These are phyloP conservation scores for Schizochytrium sp. DNA, from an alignment of 108 stramenopile genomes.

Conservation along the genomic window DNA sequence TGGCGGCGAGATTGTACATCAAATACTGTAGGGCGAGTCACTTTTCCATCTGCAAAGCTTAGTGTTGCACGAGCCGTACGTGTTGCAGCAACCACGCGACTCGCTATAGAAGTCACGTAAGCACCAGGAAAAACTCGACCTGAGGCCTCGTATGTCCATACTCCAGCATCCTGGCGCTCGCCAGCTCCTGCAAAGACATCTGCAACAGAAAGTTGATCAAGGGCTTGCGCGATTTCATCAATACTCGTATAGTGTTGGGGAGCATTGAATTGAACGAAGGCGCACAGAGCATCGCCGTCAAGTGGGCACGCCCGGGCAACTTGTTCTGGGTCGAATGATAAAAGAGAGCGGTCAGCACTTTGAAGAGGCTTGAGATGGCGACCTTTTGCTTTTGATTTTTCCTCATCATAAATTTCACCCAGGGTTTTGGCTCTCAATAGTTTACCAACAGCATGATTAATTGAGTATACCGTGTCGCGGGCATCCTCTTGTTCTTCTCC, in stretches of 20 bases:
- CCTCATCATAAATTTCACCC: conserved; percentile 23
- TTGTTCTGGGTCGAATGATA: conserved; percentile 44
- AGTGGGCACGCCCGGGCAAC: conserved; percentile 14
- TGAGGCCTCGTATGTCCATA: background rate
- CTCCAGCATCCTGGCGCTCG: background rate
- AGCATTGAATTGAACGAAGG: conserved; percentile 33
- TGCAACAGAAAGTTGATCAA: conserved; percentile 8
- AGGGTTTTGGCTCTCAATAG: conserved; percentile 42
- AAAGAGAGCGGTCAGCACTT: background rate
- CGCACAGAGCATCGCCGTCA: conserved; percentile 33
- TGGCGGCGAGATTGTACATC: background rate
- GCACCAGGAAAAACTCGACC: conserved; percentile 12
- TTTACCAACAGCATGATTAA: conserved; percentile 46
- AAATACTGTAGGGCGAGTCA: background rate
- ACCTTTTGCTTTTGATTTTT: conserved; percentile 17
- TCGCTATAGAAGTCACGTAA: background rate
- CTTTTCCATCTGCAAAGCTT: background rate
- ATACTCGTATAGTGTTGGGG: background rate
- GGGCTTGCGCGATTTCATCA: conserved; percentile 31
- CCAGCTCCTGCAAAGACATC: background rate
- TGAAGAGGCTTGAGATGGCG: background rate
- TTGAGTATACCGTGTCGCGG: conserved; percentile 7
- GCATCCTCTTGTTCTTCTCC: background rate
- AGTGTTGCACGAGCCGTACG: background rate
- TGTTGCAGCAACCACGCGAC: conserved; percentile 3